Evolutionary conservation across 2,329 filamentous ascomycete genomes (phyloP).

Genomic region (Colletotrichum sp.): DNA sequence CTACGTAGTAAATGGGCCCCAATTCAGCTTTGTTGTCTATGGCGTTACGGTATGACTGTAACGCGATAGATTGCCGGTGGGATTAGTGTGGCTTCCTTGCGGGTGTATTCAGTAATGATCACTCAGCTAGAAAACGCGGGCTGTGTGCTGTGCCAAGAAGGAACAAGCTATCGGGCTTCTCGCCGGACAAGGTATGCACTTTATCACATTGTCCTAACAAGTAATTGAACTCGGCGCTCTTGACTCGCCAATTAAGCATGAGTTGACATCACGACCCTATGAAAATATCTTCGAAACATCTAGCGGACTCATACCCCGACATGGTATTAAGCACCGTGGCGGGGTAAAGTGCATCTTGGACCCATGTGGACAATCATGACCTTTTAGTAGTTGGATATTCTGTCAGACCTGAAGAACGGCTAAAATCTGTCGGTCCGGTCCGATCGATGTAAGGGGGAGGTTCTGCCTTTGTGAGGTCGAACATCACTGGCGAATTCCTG

Average conservation of each 20-base stretch:
- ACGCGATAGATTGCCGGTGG: neutral
- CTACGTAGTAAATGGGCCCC: neutral
- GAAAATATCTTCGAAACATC: neutral
- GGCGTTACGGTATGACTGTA: neutral
- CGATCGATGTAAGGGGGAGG: neutral
- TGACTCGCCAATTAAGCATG: neutral
- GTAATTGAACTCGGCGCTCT: neutral
- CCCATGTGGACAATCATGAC: neutral
- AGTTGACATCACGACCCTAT: neutral
- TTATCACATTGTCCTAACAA: neutral
- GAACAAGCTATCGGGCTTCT: neutral
- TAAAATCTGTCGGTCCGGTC: neutral
- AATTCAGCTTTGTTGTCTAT: neutral
- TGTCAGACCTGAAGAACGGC: neutral
- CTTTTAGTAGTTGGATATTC: neutral
- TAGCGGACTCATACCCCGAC: neutral
- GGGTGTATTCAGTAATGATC: neutral
- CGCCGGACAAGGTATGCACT: neutral
- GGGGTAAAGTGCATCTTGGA: neutral
- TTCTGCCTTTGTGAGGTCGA: neutral
- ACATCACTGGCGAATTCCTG: neutral
- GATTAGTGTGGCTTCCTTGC: neutral
- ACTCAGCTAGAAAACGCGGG: neutral
- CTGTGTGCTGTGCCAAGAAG: neutral
- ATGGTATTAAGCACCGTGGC: neutral